Evolutionary conservation across 768 basidiomycete species (phyloP).

Genomic region (Kwoniella heveanensis): DNA sequence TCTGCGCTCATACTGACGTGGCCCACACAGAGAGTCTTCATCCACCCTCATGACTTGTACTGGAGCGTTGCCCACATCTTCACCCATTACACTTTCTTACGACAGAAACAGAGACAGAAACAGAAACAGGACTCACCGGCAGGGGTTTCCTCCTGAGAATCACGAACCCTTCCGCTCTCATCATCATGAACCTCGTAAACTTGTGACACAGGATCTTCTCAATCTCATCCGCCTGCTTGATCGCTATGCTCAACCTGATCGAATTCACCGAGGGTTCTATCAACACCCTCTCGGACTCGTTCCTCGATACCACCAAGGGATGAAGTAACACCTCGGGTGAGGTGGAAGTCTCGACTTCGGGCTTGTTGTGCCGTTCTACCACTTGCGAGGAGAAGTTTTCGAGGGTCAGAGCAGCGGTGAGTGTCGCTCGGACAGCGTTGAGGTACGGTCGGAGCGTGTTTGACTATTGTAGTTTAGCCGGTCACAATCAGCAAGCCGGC

Average conservation of each 20-base stretch:
- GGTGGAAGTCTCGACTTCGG: slow-evolving; percentile 83
- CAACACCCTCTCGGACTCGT: slow-evolving; percentile 94
- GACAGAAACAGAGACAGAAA: too few species aligned
- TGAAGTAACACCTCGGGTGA: slow-evolving; percentile 94
- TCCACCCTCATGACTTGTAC: too few species aligned
- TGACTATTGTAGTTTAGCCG: too few species aligned
- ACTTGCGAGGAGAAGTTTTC: slow-evolving; percentile 99
- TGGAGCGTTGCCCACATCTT: too few species aligned
- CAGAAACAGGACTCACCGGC: slow-evolving; percentile 69
- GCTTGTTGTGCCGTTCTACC: slow-evolving; percentile 95
- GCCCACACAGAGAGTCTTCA: too few species aligned
- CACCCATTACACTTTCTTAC: too few species aligned
- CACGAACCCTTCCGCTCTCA: slow-evolving; percentile 95
- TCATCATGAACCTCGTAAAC: slow-evolving; percentile 99
- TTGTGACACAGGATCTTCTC: slow-evolving; percentile 96
- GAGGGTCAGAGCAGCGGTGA: slow-evolving; percentile 95
- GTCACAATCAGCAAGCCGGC: background rate
- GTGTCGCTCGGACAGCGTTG: slow-evolving; percentile 88
- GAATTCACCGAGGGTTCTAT: slow-evolving; percentile 98
- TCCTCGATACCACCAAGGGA: slow-evolving; percentile 90
- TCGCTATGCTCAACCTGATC: slow-evolving; percentile 93
- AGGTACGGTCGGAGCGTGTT: slow-evolving; percentile 95
- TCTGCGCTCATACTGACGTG: too few species aligned
- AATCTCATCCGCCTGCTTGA: slow-evolving; percentile 99
- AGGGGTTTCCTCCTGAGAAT: slow-evolving; percentile 94